Conservation (phyloP, 371 early-diverging fungal species). For the Synchytrium microbalum region DNA sequence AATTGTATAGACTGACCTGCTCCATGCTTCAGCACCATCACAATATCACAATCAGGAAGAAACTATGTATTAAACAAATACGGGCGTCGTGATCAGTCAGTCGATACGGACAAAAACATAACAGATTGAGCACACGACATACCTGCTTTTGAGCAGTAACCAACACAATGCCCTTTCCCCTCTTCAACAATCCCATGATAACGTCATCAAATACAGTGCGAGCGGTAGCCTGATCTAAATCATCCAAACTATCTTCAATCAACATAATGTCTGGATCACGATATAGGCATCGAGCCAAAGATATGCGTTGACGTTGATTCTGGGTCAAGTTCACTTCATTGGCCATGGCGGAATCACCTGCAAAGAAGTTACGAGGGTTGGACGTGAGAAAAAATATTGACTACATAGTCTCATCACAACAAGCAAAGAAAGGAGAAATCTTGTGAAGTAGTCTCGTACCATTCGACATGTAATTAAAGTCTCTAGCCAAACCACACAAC, state of each 20-base stretch:
- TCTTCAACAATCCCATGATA: conserved; percentile 6
- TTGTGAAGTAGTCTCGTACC: no score
- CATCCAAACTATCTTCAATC: conserved; percentile 33
- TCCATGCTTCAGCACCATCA: conserved; percentile 61
- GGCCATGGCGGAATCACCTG: conserved; percentile 29
- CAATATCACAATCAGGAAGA: conserved; percentile 50
- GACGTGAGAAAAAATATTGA: no score
- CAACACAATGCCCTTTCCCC: conserved; percentile 50
- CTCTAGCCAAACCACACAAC: conserved; percentile 32
- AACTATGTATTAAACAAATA: conserved; percentile 31
- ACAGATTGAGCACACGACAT: background rate
- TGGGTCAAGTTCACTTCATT: conserved; percentile 33
- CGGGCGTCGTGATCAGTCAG: conserved; percentile 5
- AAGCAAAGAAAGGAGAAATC: no score
- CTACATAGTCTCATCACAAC: no score
- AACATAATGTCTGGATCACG: conserved; percentile 32
- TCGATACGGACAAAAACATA: conserved; percentile 3
- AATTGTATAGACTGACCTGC: conserved; percentile 11
- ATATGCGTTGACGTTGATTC: conserved; percentile 37
- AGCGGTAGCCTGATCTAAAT: conserved; percentile 33
- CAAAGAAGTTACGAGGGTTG: background rate
- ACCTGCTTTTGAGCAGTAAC: conserved; percentile 56
- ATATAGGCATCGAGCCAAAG: conserved; percentile 40
- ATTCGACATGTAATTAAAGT: conserved; percentile 31
- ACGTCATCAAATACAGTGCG: conserved; percentile 1